Conservation (phyloP, 176 grass and related monocot species). For the Neostapfia colusana region DNA sequence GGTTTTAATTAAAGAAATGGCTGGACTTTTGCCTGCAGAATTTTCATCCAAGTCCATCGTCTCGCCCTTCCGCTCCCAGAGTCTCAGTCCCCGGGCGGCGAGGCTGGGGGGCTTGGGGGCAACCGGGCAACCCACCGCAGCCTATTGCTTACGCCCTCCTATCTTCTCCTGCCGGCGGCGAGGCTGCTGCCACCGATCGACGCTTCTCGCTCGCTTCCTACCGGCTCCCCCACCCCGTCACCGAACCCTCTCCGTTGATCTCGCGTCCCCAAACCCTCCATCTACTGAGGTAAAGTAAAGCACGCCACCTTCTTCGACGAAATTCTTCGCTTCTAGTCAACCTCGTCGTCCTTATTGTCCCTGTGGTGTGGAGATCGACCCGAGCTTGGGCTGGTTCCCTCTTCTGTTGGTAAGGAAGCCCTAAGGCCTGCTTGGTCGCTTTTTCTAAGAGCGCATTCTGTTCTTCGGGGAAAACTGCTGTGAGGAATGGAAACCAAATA, state of each 20-base stretch:
- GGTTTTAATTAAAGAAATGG: too few relatives aligned
- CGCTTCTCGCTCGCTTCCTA: background rate
- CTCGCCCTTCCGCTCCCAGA: background rate
- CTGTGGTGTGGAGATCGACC: background rate
- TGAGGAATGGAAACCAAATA: background rate
- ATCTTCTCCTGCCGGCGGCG: background rate
- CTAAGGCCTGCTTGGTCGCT: slow-evolving; percentile 13
- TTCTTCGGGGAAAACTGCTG: background rate
- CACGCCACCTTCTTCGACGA: background rate
- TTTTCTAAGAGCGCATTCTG: background rate
- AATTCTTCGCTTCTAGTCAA: background rate
- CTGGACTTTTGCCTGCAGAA: background rate
- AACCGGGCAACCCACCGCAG: background rate
- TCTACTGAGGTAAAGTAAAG: background rate
- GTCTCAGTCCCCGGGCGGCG: background rate
- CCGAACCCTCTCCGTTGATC: background rate
- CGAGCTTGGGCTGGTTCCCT: background rate
- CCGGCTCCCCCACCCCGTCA: background rate
- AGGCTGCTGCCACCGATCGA: background rate
- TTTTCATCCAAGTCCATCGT: background rate
- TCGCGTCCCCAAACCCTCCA: background rate
- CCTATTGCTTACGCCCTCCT: background rate
- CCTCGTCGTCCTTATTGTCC: background rate
- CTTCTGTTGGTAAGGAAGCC: slow-evolving; percentile 12
- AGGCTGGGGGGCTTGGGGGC: background rate